Conservation (phyloP, 176 grass and related monocot species). For the Aechmea fasciata region DNA sequence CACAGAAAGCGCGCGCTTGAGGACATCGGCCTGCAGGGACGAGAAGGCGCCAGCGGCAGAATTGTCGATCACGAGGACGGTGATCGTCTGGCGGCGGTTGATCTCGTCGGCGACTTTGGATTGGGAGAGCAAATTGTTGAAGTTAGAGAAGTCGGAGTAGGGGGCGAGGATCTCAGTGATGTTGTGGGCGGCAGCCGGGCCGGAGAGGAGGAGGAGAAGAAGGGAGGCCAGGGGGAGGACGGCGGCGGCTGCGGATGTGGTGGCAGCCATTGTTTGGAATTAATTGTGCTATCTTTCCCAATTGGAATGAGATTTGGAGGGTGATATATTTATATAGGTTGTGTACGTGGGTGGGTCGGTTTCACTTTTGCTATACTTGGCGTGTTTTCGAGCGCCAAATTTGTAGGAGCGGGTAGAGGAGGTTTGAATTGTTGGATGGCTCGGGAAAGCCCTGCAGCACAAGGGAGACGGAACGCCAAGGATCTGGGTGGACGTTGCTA, state of each 20-base stretch:
- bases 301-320: neutral
- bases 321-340: neutral
- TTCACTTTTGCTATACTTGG: neutral
- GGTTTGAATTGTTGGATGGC: neutral
- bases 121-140: conserved; percentile 40
- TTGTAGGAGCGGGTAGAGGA: neutral
- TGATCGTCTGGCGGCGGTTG: conserved; percentile 60
- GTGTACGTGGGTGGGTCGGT: neutral
- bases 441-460: too few relatives aligned
- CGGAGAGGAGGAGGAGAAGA: conserved; percentile 15
- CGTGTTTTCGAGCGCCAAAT: neutral
- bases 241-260: conserved; percentile 1
- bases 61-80: conserved; percentile 60
- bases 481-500: too few relatives aligned
- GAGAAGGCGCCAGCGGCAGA: conserved; percentile 23
- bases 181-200: conserved; percentile 30
- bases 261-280: conserved; percentile 12
- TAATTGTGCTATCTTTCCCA: neutral
- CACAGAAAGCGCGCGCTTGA: conserved; percentile 38
- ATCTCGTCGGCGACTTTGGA: conserved; percentile 56
- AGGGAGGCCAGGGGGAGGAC: neutral
- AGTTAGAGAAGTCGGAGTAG: conserved; percentile 37
- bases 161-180: conserved; percentile 44
- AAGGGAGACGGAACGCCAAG: too few relatives aligned
- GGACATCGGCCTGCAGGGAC: conserved; percentile 30